A percentile compares a stretch with the other conserved stretches of the same genome.
These are phyloP conservation scores for Nyctanthes arbortristis DNA, from an alignment of 257 asterid species.

Conservation along the genomic window DNA sequence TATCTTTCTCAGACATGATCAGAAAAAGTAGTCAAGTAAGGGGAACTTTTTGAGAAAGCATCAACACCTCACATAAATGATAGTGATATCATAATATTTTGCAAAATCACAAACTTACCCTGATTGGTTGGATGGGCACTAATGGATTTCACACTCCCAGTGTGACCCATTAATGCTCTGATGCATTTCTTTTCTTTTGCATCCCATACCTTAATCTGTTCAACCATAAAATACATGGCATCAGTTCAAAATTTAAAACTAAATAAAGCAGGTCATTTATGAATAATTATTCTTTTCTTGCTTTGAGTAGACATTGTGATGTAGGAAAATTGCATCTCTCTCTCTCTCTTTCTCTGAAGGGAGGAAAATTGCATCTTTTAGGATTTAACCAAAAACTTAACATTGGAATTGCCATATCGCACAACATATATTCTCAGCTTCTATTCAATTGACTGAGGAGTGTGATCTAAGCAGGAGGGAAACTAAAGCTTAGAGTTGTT, in stretches of 20 bases:
- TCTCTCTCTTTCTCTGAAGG: too few relatives aligned
- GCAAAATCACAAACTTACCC: constrained; percentile 40
- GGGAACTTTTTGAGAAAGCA: not conserved
- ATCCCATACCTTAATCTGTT: constrained; percentile 89
- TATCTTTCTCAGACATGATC: not conserved
- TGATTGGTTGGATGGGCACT: constrained; percentile 83
- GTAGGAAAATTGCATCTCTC: too few relatives aligned
- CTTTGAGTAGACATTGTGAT: not conserved
- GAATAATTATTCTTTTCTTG: not conserved
- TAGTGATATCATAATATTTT: not conserved
- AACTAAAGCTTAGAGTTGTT: not conserved
- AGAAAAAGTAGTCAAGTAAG: not conserved
- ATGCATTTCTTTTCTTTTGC: constrained; percentile 61
- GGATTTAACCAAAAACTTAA: not conserved
- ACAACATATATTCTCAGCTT: not conserved
- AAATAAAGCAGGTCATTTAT: not conserved
- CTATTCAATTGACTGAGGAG: not conserved
- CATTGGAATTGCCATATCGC: not conserved
- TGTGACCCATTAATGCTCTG: constrained; percentile 71
- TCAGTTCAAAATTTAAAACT: constrained; percentile 15
- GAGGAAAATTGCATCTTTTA: not conserved
- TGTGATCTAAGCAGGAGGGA: not conserved
- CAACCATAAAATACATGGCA: constrained; percentile 10
- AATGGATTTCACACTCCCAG: constrained; percentile 86
- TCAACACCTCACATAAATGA: not conserved